Evolutionary conservation across 148 eudicot species (phyloP), one percentile per base, ranked within the genome.

Genomic region (Heliamphora exappendiculata): DNA sequence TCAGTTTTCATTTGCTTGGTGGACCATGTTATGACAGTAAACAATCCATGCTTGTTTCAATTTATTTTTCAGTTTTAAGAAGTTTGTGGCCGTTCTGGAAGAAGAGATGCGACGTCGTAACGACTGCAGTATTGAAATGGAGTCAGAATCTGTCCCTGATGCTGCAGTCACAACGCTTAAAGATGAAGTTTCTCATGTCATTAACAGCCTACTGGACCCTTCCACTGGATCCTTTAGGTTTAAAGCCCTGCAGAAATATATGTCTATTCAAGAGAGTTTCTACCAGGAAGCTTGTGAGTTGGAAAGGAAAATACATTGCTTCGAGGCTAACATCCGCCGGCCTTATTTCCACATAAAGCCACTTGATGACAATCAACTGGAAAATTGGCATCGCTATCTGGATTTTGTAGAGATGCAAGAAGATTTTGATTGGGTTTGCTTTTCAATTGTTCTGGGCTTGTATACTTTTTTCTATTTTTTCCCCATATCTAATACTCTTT

Each of bases 401-500:
- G 92, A 94, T 82, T 88, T 88, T 51, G 84, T 90, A 74, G 96
- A 94, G 90, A 82, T 75, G 83, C 88, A 88, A 84, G 89, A 86
- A 67, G 89, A 94, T 76, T 91, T 92, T 85, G 95, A 92, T 76
- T 90, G 91, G 95, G 98, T 92, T 88, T 82, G 85, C 72, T 65
- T 49, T 81, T 54, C 14, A 28, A 47, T 45, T 62, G 28, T 41
- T 49, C 36, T 78, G 65, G 29, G 78, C 54, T 67, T 50, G 50
- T 71, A 4, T 11, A 42, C 64, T 71, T 66, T 55, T 57, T 42
- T 33, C 37, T 68, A 60, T 36, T 70, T 8, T 75, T 78, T 45
- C 54, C 50, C 50, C 28, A 47, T 51, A 54, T 76, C 59, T 76
- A 74, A 78, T 50, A 75, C 53, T 34, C 36, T 59, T 45, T 75